Base-by-base conservation (phyloP, 1,139 yeast species). In the Yamadazyma membranifaciens region DNA sequence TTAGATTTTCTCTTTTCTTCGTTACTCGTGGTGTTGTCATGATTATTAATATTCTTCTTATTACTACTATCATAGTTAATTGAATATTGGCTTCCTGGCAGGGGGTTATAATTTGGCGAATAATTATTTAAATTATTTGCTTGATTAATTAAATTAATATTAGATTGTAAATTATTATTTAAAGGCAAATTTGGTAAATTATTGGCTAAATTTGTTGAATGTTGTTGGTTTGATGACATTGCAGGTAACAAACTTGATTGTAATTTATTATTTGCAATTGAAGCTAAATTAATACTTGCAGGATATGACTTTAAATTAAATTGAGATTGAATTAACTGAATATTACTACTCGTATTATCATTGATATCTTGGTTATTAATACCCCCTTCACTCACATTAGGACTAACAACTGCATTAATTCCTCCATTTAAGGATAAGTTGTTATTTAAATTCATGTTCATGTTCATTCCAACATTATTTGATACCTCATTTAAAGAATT, bases 221-320 rank as follows among this genome's bases (percentile, higher is more conserved):
- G 11, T 7, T 22, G 16, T 15, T 33, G 36, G n/a, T 31, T 63
- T 16, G 72, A 59, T 16, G 67, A 59, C 72, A 68, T 66, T 3
- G 74, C 69, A n/a, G 74, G 75, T 36, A 69, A 54, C 14, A 67
- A 53, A 16, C 59, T 62, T 15, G 37, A 38, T 28, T 35, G 38
- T 22, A 36, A 31, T 17, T 41, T 39, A 17, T 27, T 36, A 35
- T 44, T 45, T 29, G 64, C 56, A 33, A 58, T 57, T 4, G 65
- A 54, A 9, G 73, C 69, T 41, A 69, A 56, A 47, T 67, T 70
- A 35, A 62, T 58, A 5, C 67, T 60, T 14, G 73, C 72, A 20
- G 73, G 72, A 43, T 61, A 65, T 13, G 70, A 64, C 46, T 62
- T 63, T 33, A 50, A 39, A 10, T 60, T 62, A 46, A 65, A 64